A percentile compares a stretch with the other conserved stretches of the same genome.
These are phyloP conservation scores for Boletus edulis DNA, from an alignment of 768 basidiomycete species.

Conservation along the genomic window DNA sequence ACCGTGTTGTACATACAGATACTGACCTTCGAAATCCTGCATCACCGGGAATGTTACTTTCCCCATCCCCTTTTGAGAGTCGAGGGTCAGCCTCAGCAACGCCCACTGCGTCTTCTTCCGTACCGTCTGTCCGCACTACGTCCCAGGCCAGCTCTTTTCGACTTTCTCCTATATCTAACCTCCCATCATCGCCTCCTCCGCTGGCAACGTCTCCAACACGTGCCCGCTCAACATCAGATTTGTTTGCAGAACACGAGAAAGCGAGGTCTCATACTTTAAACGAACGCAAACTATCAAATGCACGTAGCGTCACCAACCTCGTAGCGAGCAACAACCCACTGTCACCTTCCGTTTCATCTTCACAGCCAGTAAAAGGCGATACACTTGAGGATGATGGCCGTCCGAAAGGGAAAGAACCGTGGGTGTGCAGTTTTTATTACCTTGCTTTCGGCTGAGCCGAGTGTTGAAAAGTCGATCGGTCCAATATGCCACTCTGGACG, in stretches of 20 bases:
- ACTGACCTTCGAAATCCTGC: slow-evolving; percentile 65
- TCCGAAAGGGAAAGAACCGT: slow-evolving; percentile 52
- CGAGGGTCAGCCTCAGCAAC: slow-evolving; percentile 47
- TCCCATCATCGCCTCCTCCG: slow-evolving; percentile 37
- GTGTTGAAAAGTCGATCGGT: slow-evolving; percentile 45
- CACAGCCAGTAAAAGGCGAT: slow-evolving; percentile 13
- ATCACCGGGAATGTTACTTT: slow-evolving; percentile 57
- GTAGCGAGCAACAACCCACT: slow-evolving; percentile 18
- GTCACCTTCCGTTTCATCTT: slow-evolving; percentile 13
- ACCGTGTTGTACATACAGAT: slow-evolving; percentile 28
- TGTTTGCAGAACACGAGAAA: slow-evolving; percentile 43
- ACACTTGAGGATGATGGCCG: slow-evolving; percentile 25
- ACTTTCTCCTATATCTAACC: slow-evolving; percentile 33
- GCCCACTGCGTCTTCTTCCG: slow-evolving; percentile 47
- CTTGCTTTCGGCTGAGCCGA: slow-evolving; percentile 10
- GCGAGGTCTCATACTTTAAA: slow-evolving; percentile 25
- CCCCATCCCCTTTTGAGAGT: slow-evolving; percentile 55
- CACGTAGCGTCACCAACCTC: slow-evolving; percentile 28
- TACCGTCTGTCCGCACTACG: slow-evolving; percentile 31
- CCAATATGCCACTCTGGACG: slow-evolving; percentile 75
- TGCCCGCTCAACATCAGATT: slow-evolving; percentile 54
- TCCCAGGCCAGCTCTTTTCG: slow-evolving; percentile 30
- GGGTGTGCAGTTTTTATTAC: slow-evolving; percentile 24
- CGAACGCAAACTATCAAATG: slow-evolving; percentile 31
- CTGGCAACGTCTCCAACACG: slow-evolving; percentile 48